A percentile compares a stretch with the other conserved stretches of the same genome.
phyloP scores from a whole-genome alignment of 768 basidiomycete genomes.

The Tricholoma sp. region DNA sequence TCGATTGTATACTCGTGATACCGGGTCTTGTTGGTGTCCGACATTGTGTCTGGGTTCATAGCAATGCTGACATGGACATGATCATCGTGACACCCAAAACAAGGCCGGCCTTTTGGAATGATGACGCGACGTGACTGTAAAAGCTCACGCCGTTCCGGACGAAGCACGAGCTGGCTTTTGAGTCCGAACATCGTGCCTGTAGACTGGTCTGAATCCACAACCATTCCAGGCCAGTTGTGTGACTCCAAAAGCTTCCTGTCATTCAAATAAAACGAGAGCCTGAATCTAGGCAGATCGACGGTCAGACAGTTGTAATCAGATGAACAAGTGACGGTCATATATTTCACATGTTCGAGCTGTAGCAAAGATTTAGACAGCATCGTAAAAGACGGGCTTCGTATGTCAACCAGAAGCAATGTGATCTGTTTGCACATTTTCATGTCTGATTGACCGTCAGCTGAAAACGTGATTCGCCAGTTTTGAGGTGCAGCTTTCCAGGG shows the following conservation, averaged over 20 bases:
- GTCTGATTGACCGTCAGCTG: constrained; percentile 1
- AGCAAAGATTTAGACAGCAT: constrained; percentile 18
- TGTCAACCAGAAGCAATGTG: constrained; percentile 19
- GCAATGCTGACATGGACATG: constrained; percentile 19
- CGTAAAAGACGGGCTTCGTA: constrained; percentile 17
- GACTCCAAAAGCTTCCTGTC: constrained; percentile 30
- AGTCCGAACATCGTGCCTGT: constrained; percentile 42
- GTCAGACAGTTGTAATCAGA: constrained; percentile 12
- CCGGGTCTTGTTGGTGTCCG: background rate
- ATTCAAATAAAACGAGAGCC: constrained; percentile 35
- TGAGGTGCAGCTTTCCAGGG: constrained; percentile 22
- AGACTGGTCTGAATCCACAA: constrained; percentile 37
- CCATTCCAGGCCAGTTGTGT: constrained; percentile 34
- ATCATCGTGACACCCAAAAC: constrained; percentile 14
- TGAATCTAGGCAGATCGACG: constrained; percentile 34
- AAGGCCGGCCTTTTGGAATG: constrained; percentile 32
- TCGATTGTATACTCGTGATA: constrained; percentile 29
- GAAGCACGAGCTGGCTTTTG: constrained; percentile 33
- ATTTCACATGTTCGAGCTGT: constrained; percentile 14
- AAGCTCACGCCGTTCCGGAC: constrained; percentile 9
- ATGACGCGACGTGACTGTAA: constrained; percentile 27
- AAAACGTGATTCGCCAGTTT: constrained; percentile 27
- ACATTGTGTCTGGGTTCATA: constrained; percentile 7
- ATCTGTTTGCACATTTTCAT: constrained; percentile 9
- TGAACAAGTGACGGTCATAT: constrained; percentile 11